Evolutionary conservation across 345 rosid genomes (phyloP), one percentile per base, ranked within the genome.

Genomic region (Erysimum cheiranthoides): DNA sequence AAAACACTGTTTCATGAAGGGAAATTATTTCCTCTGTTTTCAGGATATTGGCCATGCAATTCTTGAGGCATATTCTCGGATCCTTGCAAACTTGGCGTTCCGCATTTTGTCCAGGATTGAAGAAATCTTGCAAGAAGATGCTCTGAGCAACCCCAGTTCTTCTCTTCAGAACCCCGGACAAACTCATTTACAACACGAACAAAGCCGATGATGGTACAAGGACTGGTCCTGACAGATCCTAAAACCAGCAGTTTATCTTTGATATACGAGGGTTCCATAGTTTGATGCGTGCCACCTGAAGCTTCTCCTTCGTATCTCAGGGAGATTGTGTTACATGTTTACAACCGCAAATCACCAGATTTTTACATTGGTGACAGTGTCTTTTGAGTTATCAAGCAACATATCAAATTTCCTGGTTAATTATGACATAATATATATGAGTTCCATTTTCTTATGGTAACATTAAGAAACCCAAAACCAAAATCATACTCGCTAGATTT

Each of bases 31-130:
- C 1, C 43, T 42, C 18, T 40, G 57, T 13, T 73, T 21, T 42
- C 65, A 89, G 97, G 97, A 93, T 68, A 84, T 91, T 3, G 98
- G 98, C 6, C 93, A 89, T 66, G 71, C 84, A 14, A 82, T 93
- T 50, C 71, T 89, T 64, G 98, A 90, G 82, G 94, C 90, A 5
- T 93, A 93, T 70, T 90, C 96, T 0, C 83, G 98, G 40, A 87
- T 83, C 58, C 82, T 93, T 3, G 85, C 83, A 68, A 93, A 85
- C 75, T 69, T 93, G 81, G 93, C 90, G 28, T 85, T 80, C 72
- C 84, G 86, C 60, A 79, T 90, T 70, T 73, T 93, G 45, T 81
- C 82, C 10, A 85, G 93, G 78, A 81, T 89, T 5, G 87, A 75
- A 31, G 96, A 88, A 57, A 84, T 90, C 65, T 75, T 93, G 79